Conservation (phyloP, 805 yeast species). For the Clavispora carvajalis region DNA sequence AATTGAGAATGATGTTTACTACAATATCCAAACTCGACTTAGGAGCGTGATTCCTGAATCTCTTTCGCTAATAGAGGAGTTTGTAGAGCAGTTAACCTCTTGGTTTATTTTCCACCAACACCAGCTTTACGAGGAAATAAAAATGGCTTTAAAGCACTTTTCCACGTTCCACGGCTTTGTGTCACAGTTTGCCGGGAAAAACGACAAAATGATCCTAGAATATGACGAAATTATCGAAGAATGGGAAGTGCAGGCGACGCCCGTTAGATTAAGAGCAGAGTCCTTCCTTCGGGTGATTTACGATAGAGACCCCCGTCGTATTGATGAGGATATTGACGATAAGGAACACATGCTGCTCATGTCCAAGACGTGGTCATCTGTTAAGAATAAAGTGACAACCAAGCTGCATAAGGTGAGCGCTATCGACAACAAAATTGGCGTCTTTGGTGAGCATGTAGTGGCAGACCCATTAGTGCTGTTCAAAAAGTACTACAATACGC, state of each 20-base stretch:
- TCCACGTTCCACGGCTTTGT: conserved; percentile 27
- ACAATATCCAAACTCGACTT: conserved; percentile 30
- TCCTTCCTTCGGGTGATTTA: conserved; percentile 24
- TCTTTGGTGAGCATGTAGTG: conserved; percentile 24
- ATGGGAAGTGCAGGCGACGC: conserved; percentile 36
- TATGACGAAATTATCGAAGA: conserved; percentile 31
- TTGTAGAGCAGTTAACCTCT: conserved; percentile 37
- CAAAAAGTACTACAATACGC: conserved; percentile 21
- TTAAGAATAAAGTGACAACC: conserved; percentile 16
- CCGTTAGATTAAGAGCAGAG: conserved; percentile 35
- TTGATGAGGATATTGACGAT: conserved; percentile 32
- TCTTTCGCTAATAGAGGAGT: conserved; percentile 43
- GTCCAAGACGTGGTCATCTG: conserved; percentile 25
- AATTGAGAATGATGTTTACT: conserved; percentile 25
- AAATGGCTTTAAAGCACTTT: conserved; percentile 23
- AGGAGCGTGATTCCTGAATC: conserved; percentile 43
- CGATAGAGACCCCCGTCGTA: conserved; percentile 32
- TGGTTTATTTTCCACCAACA: conserved; percentile 34
- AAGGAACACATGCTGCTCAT: conserved; percentile 20
- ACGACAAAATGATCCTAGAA: conserved; percentile 3
- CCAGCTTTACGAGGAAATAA: conserved; percentile 28
- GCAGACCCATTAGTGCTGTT: conserved; percentile 31
- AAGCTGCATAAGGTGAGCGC: conserved; percentile 22
- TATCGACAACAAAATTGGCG: conserved; percentile 25
- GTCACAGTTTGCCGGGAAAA: background rate